A percentile compares a stretch with the other conserved stretches of the same genome.
phyloP scores from a whole-genome alignment of 2,329 filamentous ascomycete species.

The Sarocladium oryzae region DNA sequence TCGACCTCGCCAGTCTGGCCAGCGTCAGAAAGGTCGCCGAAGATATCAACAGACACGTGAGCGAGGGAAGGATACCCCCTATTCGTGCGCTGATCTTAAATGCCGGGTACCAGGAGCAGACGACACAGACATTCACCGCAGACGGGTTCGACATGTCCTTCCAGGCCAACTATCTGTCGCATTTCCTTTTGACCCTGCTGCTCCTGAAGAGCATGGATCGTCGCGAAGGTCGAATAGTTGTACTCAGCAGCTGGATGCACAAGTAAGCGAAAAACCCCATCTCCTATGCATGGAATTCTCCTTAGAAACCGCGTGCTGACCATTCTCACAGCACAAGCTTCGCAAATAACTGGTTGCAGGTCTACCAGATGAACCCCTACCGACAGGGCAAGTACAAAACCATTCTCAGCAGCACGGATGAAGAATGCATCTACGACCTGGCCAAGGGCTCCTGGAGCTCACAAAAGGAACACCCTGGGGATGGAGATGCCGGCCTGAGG shows the following conservation, averaged over 20 bases:
- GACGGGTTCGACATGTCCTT: constrained; percentile 26
- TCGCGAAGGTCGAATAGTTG: constrained; percentile 20
- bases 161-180: constrained; percentile 27
- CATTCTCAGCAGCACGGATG: neutral
- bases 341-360: constrained; percentile 18
- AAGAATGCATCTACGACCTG: constrained; percentile 17
- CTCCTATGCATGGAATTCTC: neutral
- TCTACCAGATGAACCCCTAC: constrained; percentile 17
- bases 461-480: constrained; percentile 20
- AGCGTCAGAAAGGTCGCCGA: constrained; percentile 20
- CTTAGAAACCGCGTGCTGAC: too few species aligned
- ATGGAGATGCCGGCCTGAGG: constrained; percentile 21
- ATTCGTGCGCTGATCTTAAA: constrained; percentile 33
- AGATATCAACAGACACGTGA: constrained; percentile 23
- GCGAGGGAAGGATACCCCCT: constrained; percentile 26
- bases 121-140: constrained; percentile 19
- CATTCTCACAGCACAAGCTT: constrained; percentile 21
- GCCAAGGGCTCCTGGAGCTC: constrained; percentile 29
- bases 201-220: constrained; percentile 27
- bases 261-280: neutral
- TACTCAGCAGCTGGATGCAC: constrained; percentile 19
- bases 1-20: too few species aligned
- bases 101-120: constrained; percentile 19
- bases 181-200: constrained; percentile 23
- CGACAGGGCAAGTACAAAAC: constrained; percentile 14